These are phyloP conservation scores for Penicillium sp. DNA, from an alignment of 2,329 filamentous ascomycete species.

Conservation along the genomic window DNA sequence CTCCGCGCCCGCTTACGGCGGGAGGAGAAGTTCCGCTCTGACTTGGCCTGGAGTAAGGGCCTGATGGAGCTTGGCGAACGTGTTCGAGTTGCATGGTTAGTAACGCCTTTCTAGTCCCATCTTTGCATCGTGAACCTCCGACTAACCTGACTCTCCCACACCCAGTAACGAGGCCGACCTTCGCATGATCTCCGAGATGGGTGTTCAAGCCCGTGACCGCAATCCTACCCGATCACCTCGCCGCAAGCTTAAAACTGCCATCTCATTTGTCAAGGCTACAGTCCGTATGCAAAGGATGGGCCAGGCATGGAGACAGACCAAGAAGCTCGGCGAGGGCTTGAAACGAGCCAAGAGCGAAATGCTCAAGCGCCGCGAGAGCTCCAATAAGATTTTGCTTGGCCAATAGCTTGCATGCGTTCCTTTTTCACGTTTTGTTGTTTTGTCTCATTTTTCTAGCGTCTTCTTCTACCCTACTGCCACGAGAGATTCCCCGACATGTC, in stretches of 20 bases:
- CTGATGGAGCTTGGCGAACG: constrained; percentile 81
- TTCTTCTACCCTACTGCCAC: constrained; percentile 26
- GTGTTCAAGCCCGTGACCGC: constrained; percentile 59
- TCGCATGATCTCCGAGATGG: constrained; percentile 82
- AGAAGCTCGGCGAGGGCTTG: constrained; percentile 51
- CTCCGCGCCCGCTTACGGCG: constrained; percentile 80
- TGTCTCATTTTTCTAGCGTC: constrained; percentile 29
- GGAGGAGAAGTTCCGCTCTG: constrained; percentile 78
- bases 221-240: constrained; percentile 42
- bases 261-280: constrained; percentile 51
- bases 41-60: constrained; percentile 84
- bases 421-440: constrained; percentile 29
- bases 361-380: constrained; percentile 45
- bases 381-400: constrained; percentile 31
- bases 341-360: constrained; percentile 51
- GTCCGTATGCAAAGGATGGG: constrained; percentile 55
- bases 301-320: constrained; percentile 52
- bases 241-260: constrained; percentile 51
- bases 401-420: constrained; percentile 19
- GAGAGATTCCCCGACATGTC: constrained; percentile 35
- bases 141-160: constrained; percentile 34
- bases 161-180: constrained; percentile 90
- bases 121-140: constrained; percentile 12
- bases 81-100: constrained; percentile 75
- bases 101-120: constrained; percentile 10